Evolutionary conservation across 768 basidiomycete genomes (phyloP), one percentile per base, ranked within the genome.

Genomic region (Rhodotorula graminis): DNA sequence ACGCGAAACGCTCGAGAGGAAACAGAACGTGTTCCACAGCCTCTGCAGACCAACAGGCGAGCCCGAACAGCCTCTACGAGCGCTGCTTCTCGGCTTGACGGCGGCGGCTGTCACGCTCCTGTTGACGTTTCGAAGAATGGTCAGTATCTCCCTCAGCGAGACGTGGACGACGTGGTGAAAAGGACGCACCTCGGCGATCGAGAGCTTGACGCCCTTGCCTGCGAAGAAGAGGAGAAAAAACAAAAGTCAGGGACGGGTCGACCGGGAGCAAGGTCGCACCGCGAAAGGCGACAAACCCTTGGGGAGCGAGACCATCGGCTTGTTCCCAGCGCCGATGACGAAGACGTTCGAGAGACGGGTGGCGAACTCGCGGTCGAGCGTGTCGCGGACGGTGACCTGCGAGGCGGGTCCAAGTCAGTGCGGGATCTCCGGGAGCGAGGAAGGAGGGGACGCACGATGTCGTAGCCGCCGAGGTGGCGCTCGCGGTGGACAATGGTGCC

Each of bases 261-360:
- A 55, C 23, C 5, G 29, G 12, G 29, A 53, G 52, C 52, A n/a
- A 53, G 21, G n/a, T n/a, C n/a, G n/a, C n/a, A n/a, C n/a, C 42
- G 42, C 42, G 53, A n/a, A n/a, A n/a, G n/a, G 25, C 15, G 53
- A 57, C 56, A 6, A 40, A 42, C 58, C 75, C 75, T 76, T 76
- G 58, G 75, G 75, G 49, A 76, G 71, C 90, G 95, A 97, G 84
- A 98, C 87, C 89, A 93, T 93, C 59, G 96, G 88, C 87, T 98
- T 99, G 81, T 80, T 84, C 66, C 93, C 93, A 84, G 96, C 90
- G 75, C 96, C 96, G 74, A 97, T 92, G 79, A 99, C 90, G 84
- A 98, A 98, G 81, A 99, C 92, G 87, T 98, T 99, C 79, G 90
- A 88, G 73, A 98, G 87, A 80, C 95, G 92, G 78, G 96, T 99